Base-by-base conservation (phyloP, 164 flowering plant genomes). In the Chloranthus sessilifolius region DNA sequence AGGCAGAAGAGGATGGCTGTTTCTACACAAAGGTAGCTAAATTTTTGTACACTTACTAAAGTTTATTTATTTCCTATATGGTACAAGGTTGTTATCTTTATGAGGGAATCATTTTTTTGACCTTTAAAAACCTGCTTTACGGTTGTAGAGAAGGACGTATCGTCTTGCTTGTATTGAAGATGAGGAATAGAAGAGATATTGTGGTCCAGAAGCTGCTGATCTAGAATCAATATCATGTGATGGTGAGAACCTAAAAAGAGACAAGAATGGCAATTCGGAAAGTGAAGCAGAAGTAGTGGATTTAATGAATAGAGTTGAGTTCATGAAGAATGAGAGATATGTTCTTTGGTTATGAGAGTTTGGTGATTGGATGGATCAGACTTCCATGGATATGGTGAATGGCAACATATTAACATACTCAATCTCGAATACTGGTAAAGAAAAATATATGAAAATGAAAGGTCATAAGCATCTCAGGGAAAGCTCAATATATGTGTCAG, bases 241-340 rank as follows among this genome's bases (percentile, higher is more conserved):
- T 23, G 69, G 72, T 71, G 99, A 77, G 39, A 52, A 50, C 37
- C 63, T 52, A 45, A 75, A 71, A 61, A 81, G 74, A 65, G 78
- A 75, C 28, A 91, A 76, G 16, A 65, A 56, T 53, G 52, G 5
- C 24, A 16, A 55, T 27, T 64, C 83, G 55, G 95, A 76, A 37
- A 75, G 76, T 64, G 91, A 81, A 72, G 76, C 77, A 52, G 95
- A 86, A 76, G 66, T 88, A 26, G 65, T 58, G 59, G 79, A 77
- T 56, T 65, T 85, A 59, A 80, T 82, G 61, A 78, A 71, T 35
- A 76, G 70, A 55, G 78, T 82, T 52, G 96, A 92, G 50, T 72
- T 48, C 14, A 68, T 88, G 94, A 92, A 92, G 64, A 88, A 82
- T 64, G 95, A 92, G 59, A 66, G 74, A 25, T 82, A 96, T 52